These are phyloP conservation scores for Moricandia moricandioides DNA, from an alignment of 345 rosid species.

Conservation along the genomic window DNA sequence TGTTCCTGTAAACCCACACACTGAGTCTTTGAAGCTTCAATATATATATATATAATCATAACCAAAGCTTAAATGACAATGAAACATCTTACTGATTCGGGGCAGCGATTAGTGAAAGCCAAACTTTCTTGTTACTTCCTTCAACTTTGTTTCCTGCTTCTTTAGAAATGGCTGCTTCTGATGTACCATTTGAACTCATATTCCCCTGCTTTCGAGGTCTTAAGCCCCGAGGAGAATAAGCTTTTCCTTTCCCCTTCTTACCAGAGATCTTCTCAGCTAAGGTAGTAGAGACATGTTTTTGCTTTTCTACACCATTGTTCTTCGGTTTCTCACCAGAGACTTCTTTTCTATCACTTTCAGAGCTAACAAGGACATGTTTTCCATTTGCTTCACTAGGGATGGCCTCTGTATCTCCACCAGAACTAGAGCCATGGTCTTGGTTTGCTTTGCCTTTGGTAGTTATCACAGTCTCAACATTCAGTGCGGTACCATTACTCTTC, in stretches of 20 bases:
- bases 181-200: not conserved
- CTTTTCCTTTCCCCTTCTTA: not conserved
- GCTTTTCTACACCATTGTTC: not conserved
- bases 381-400: not conserved
- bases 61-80: not conserved
- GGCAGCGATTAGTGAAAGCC: conserved; percentile 15
- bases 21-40: too few species aligned
- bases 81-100: conserved; percentile 1
- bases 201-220: not conserved
- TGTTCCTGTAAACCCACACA: conserved; percentile 10
- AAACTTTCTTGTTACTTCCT: not conserved
- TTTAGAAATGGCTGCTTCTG: not conserved
- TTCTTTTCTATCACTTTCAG: not conserved
- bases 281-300: not conserved
- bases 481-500: not conserved
- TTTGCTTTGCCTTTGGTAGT: not conserved
- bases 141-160: not conserved
- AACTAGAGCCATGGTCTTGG: not conserved
- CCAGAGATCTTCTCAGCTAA: not conserved
- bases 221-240: not conserved
- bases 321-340: not conserved
- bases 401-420: not conserved
- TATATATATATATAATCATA: not conserved
- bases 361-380: not conserved
- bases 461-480: not conserved